Evolutionary conservation across 192 early-diverging fungal species (phyloP), one percentile per base, ranked within the genome.

Genomic region (Powellomyces hirtus): DNA sequence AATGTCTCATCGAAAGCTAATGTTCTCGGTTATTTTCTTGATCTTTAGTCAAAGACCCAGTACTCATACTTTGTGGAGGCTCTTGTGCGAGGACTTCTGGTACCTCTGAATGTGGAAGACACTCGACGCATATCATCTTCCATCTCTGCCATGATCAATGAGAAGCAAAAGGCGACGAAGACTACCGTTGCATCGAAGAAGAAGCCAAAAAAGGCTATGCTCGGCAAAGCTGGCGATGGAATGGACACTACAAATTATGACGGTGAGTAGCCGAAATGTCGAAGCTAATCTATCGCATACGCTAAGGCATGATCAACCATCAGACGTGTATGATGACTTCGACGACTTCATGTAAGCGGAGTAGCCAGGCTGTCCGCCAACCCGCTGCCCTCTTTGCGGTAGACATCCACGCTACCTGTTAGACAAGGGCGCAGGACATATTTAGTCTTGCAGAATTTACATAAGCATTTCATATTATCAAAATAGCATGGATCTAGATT

Each of bases 281-380:
- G n/a, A n/a, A n/a, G n/a, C n/a, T n/a, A n/a, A n/a, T n/a, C n/a
- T n/a, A n/a, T n/a, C n/a, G n/a, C n/a, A n/a, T n/a, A n/a, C n/a
- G n/a, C n/a, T n/a, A n/a, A n/a, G n/a, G n/a, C n/a, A n/a, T n/a
- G n/a, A n/a, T n/a, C n/a, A n/a, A n/a, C n/a, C n/a, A n/a, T n/a
- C n/a, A n/a, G n/a, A n/a, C n/a, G n/a, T n/a, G n/a, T n/a, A n/a
- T n/a, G n/a, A n/a, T n/a, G n/a, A n/a, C n/a, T n/a, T n/a, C 45
- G 78, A 80, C 24, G 78, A 80, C 56, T 80, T 80, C 44, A 80
- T 80, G 78, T 80, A 74, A 63, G n/a, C n/a, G n/a, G n/a, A n/a
- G n/a, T n/a, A n/a, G n/a, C n/a, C n/a, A n/a, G n/a, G n/a, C n/a
- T n/a, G n/a, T n/a, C n/a, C n/a, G n/a, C n/a, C n/a, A n/a, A n/a